Evolutionary conservation across 768 basidiomycete genomes (phyloP).

Genomic region (Tylopilus intermedius): DNA sequence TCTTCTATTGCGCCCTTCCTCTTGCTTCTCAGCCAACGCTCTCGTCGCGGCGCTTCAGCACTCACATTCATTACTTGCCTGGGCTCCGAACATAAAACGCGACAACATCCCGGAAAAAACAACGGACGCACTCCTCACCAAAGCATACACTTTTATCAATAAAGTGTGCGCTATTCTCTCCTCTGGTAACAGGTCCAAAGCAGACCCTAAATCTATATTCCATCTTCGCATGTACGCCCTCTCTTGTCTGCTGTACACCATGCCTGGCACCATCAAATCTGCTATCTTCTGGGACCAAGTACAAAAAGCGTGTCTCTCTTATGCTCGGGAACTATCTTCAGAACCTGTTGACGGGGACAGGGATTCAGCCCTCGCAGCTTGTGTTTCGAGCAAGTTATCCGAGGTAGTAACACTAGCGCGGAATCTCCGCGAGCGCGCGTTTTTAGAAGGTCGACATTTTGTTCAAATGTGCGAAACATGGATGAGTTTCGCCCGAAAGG

Average conservation of each 20-base stretch:
- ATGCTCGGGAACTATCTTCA: slow-evolving; percentile 16
- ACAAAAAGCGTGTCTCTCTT: slow-evolving; percentile 43
- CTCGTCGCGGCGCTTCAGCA: slow-evolving; percentile 31
- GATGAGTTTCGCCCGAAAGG: slow-evolving; percentile 62
- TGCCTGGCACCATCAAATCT: slow-evolving; percentile 43
- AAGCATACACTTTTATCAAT: slow-evolving; percentile 52
- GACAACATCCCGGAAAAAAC: slow-evolving; percentile 46
- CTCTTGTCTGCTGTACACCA: slow-evolving; percentile 45
- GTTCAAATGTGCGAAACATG: slow-evolving; percentile 67
- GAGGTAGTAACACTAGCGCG: slow-evolving; percentile 41
- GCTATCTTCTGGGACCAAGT: slow-evolving; percentile 69
- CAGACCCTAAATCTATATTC: slow-evolving; percentile 27
- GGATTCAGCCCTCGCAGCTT: slow-evolving; percentile 23
- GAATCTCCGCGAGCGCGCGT: slow-evolving; percentile 32
- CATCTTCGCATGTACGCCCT: slow-evolving; percentile 40
- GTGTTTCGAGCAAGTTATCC: slow-evolving; percentile 41
- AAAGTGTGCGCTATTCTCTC: slow-evolving; percentile 31
- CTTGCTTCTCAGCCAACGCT: slow-evolving; percentile 13
- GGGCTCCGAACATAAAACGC: slow-evolving; percentile 42
- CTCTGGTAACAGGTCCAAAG: slow-evolving; percentile 15
- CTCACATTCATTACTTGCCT: slow-evolving; percentile 41
- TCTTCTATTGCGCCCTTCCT: slow-evolving; percentile 17
- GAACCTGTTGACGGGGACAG: slow-evolving; percentile 22
- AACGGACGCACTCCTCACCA: slow-evolving; percentile 53
- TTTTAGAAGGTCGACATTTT: slow-evolving; percentile 51